These are phyloP conservation scores for Oryza glaberrima DNA, from an alignment of 176 grass and related monocot genomes.

Conservation along the genomic window DNA sequence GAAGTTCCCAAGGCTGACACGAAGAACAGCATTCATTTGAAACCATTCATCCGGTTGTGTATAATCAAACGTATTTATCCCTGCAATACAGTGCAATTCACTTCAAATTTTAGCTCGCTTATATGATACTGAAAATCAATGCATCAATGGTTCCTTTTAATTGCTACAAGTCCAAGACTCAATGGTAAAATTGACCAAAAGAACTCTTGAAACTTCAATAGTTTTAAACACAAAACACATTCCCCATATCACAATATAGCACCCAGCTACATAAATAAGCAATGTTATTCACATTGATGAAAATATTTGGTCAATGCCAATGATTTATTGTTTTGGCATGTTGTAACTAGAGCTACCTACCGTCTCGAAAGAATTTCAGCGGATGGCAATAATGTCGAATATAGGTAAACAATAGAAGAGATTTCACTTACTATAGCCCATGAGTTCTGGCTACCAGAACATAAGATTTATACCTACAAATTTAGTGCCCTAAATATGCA, in stretches of 20 bases:
- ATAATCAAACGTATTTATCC: conserved; percentile 58
- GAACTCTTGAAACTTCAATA: background rate
- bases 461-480: background rate
- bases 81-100: conserved; percentile 37
- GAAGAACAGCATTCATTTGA: conserved; percentile 87
- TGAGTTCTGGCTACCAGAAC: background rate
- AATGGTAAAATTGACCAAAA: background rate
- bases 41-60: conserved; percentile 81
- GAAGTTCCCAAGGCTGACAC: conserved; percentile 93
- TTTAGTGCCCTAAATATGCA: background rate
- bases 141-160: background rate
- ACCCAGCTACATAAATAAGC: conserved; percentile 6
- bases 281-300: background rate
- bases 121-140: conserved; percentile 18
- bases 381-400: background rate
- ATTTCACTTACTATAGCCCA: background rate
- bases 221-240: background rate
- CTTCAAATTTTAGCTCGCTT: conserved; percentile 1
- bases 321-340: background rate
- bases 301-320: background rate
- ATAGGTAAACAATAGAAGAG: background rate
- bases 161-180: conserved; percentile 1
- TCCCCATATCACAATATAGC: background rate
- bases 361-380: background rate
- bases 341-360: no score